Evolutionary conservation across 2,329 filamentous ascomycete species (phyloP).

Genomic region (Cordyceps tenuipes): DNA sequence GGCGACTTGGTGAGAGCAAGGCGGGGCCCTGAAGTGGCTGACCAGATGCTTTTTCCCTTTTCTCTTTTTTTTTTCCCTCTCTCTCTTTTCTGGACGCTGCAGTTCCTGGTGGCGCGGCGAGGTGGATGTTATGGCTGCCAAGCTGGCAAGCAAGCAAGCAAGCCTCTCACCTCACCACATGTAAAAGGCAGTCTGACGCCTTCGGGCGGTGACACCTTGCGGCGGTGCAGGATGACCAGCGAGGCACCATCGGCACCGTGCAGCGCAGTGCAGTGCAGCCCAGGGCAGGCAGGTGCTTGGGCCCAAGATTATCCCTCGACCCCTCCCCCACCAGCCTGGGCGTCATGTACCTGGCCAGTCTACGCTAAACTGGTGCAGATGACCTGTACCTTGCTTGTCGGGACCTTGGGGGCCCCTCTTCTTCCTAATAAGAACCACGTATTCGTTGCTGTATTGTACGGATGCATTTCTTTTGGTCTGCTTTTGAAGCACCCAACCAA

Average conservation of each 20-base stretch:
- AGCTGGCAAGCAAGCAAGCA: neutral
- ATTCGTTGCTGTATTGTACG: neutral
- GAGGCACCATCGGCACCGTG: neutral
- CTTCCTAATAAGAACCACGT: neutral
- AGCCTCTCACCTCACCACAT: too few relatives aligned
- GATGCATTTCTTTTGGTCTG: neutral
- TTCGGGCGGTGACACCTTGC: neutral
- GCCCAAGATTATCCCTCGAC: slow-evolving; percentile 5
- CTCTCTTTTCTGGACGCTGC: neutral
- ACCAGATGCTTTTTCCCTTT: neutral
- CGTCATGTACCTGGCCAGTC: slow-evolving; percentile 27
- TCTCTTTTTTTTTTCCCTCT: too few relatives aligned
- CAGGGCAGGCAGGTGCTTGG: neutral
- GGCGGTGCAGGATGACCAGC: neutral
- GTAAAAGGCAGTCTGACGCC: neutral
- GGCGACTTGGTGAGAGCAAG: neutral
- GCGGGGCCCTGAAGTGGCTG: neutral
- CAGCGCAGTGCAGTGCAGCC: neutral
- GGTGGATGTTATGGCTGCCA: neutral
- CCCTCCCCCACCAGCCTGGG: slow-evolving; percentile 10
- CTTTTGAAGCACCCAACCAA: neutral
- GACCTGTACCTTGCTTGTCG: slow-evolving; percentile 30
- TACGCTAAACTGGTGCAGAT: slow-evolving; percentile 26
- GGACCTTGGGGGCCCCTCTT: slow-evolving; percentile 1
- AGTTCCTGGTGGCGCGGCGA: neutral